Evolutionary conservation across 805 yeast species (phyloP).

Genomic region (Candida montana): DNA sequence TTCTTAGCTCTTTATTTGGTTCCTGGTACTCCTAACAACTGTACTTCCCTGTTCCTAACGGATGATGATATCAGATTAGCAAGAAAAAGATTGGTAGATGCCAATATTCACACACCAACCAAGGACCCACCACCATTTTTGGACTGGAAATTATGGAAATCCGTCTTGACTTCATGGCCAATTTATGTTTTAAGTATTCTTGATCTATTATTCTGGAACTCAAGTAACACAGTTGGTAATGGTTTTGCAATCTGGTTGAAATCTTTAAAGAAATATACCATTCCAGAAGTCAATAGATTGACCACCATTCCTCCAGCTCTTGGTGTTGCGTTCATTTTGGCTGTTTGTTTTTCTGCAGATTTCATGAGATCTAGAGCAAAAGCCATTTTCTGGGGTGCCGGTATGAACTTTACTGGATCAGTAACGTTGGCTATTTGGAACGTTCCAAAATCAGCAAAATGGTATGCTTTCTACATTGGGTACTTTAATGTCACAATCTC

Average conservation of each 20-base stretch:
- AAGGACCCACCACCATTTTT: slow-evolving; percentile 27
- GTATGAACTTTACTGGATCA: slow-evolving; percentile 41
- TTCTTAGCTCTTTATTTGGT: slow-evolving; percentile 47
- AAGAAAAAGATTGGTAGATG: slow-evolving; percentile 34
- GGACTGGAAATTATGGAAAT: slow-evolving; percentile 46
- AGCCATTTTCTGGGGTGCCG: slow-evolving; percentile 37
- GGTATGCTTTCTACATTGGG: slow-evolving; percentile 44
- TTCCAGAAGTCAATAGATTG: slow-evolving; percentile 33
- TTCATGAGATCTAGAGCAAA: slow-evolving; percentile 36
- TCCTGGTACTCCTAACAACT: slow-evolving; percentile 63
- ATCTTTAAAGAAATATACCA: slow-evolving; percentile 32
- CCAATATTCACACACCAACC: slow-evolving; percentile 28
- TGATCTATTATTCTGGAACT: slow-evolving; percentile 51
- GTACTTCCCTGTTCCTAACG: slow-evolving; percentile 46
- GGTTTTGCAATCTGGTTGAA: slow-evolving; percentile 40
- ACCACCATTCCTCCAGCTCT: slow-evolving; percentile 27
- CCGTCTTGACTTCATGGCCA: slow-evolving; percentile 50
- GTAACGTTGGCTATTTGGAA: slow-evolving; percentile 45
- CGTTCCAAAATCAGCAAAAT: slow-evolving; percentile 43
- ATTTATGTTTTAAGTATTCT: slow-evolving; percentile 42
- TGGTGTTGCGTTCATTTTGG: slow-evolving; percentile 6
- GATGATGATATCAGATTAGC: slow-evolving; percentile 55
- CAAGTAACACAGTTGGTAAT: slow-evolving; percentile 41
- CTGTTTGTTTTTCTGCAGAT: slow-evolving; percentile 23
- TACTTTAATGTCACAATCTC: slow-evolving; percentile 3